Conservation (phyloP, 768 basidiomycete species). For the Nidularia sp. region DNA sequence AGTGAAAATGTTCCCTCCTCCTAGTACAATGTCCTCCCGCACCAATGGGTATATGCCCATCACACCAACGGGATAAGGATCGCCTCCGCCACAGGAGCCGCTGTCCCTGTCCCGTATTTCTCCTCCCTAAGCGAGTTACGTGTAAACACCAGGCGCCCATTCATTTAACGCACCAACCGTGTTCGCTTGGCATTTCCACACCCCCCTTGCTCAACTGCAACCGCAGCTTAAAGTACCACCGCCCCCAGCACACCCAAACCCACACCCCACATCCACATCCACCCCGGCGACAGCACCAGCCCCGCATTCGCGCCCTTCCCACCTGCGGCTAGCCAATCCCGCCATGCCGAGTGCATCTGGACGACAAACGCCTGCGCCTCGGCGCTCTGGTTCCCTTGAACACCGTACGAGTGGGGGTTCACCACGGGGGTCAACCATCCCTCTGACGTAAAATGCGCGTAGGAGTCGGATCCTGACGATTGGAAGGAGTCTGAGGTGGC, state of each 20-base stretch:
- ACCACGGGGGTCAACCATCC: slow-evolving; percentile 77
- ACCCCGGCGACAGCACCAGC: slow-evolving; percentile 12
- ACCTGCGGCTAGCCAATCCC: slow-evolving; percentile 66
- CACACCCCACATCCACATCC: background rate
- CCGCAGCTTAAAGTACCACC: background rate
- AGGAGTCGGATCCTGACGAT: slow-evolving; percentile 1
- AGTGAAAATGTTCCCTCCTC: no score
- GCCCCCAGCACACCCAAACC: background rate
- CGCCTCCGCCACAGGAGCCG: no score
- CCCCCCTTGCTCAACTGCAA: background rate
- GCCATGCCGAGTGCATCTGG: slow-evolving; percentile 69
- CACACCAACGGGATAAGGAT: no score
- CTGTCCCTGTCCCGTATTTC: no score
- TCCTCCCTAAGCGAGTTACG: no score
- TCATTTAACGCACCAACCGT: no score
- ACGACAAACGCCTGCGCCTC: slow-evolving; percentile 82
- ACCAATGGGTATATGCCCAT: no score
- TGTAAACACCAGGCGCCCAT: no score
- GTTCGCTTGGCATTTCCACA: background rate
- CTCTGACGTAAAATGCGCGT: slow-evolving; percentile 47
- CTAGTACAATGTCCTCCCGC: no score
- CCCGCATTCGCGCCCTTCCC: slow-evolving; percentile 39
- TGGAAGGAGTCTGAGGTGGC: slow-evolving; percentile 6
- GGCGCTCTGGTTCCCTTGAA: slow-evolving; percentile 51
- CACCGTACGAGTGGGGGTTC: slow-evolving; percentile 54